Evolutionary conservation across 2,329 filamentous ascomycete genomes (phyloP), one percentile per base, ranked within the genome.

Genomic region (Aspergillus flavus): DNA sequence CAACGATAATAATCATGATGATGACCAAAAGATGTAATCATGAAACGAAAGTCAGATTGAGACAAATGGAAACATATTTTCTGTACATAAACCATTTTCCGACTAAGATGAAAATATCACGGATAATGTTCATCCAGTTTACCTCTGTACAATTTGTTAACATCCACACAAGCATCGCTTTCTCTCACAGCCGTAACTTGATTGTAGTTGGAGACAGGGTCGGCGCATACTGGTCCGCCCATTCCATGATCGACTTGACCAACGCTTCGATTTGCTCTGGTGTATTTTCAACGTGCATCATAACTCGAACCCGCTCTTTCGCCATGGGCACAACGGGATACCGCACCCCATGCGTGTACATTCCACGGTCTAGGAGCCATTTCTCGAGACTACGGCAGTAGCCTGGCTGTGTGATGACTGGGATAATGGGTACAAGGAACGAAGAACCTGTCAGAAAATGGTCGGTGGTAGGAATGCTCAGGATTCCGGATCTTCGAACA

Each of bases 231-330:
- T 55, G 52, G 23, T 41, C 52, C 32, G 32, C 57, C 63, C 60
- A 65, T 43, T 57, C 45, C 52, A 60, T 60, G 30, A 65, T 46
- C 36, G 57, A 34, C 1, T 21, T 23, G 19, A 58, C 45, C 6
- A 65, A 43, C 1, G 36, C 34, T 19, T 36, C 45, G 11, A 65
- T 60, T 45, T 65, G 32, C 6, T 57, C 54, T 30, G 39, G 14
- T 4, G 52, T 58, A 26, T 65, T 65, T 26, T 60, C 60, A 11
- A 61, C 61, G 41, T 65, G 63, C 6, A 65, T 36, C 30, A 57
- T 56, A 21, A 65, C 30, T 4, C 63, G 59, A n/a, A 65, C 63
- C 1, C 60, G 57, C 30, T 57, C 57, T 30, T 57, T 19, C 4
- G 26, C 36, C 43, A 46, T 54, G 1, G 63, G 57, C 23, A 65